These are phyloP conservation scores for Colletotrichum sp. DNA, from an alignment of 2,329 filamentous ascomycete genomes.

Conservation along the genomic window DNA sequence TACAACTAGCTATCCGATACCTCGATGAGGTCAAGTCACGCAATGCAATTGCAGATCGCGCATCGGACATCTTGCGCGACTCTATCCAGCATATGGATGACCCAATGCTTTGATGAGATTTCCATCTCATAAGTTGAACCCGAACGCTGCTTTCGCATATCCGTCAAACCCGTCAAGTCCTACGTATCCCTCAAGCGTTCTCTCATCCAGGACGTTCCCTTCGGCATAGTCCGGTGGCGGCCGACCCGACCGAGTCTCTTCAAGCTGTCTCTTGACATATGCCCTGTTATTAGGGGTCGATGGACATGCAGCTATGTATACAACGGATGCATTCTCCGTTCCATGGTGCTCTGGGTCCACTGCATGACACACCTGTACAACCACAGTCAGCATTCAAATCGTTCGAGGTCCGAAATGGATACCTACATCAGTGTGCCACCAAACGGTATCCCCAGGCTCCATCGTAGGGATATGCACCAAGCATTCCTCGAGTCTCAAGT, in stretches of 20 bases:
- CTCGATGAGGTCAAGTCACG: conserved; percentile 7
- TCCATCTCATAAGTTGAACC: background rate
- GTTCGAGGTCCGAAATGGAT: background rate
- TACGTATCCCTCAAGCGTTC: background rate
- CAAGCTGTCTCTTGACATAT: conserved; percentile 26
- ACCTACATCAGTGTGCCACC: conserved; percentile 44
- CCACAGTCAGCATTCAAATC: background rate
- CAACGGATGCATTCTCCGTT: conserved; percentile 34
- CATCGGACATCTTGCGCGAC: background rate
- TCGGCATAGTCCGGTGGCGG: conserved; percentile 48
- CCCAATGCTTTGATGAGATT: background rate
- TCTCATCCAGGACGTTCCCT: conserved; percentile 29
- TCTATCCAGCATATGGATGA: background rate
- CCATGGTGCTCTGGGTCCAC: conserved; percentile 43
- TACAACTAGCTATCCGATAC: background rate
- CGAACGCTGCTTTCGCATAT: conserved; percentile 4
- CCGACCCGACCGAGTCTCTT: conserved; percentile 39
- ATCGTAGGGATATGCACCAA: conserved; percentile 42
- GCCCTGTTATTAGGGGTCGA: conserved; percentile 30
- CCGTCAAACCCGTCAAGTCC: background rate
- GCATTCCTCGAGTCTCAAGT: conserved; percentile 40
- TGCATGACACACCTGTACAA: conserved; percentile 37
- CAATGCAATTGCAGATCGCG: background rate
- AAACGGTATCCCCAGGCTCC: conserved; percentile 43
- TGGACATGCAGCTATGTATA: conserved; percentile 40